Evolutionary conservation across 1,284 basidiomycete genomes (phyloP).

Genomic region (Ustilago lituana): DNA sequence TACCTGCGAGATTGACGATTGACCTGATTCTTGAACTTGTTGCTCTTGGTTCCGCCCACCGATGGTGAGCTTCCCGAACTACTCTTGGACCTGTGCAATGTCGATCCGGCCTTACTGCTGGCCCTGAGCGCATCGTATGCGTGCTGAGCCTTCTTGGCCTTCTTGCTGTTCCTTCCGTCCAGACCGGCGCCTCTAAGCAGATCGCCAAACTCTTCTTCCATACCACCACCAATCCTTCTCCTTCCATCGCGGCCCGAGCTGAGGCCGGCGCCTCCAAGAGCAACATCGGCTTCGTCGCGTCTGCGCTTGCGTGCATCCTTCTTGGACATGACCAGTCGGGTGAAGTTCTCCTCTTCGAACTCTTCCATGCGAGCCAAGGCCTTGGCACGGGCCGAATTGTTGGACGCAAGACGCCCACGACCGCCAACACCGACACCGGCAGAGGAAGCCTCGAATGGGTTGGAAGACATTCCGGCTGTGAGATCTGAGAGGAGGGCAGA

Average conservation of each 20-base stretch:
- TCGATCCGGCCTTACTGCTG: conserved; percentile 26
- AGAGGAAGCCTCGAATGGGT: conserved; percentile 62
- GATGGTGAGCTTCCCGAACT: not conserved
- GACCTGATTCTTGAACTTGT: conserved; percentile 44
- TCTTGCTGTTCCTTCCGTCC: conserved; percentile 46
- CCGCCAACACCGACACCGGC: conserved; percentile 59
- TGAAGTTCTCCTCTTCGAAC: conserved; percentile 97
- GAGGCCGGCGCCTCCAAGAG: conserved; percentile 74
- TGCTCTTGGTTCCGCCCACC: conserved; percentile 4
- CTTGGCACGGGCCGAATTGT: conserved; percentile 73
- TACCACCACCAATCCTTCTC: conserved; percentile 61
- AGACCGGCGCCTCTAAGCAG: conserved; percentile 52
- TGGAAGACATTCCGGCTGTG: conserved; percentile 60
- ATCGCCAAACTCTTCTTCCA: conserved; percentile 67
- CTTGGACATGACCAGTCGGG: conserved; percentile 89
- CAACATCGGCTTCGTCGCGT: conserved; percentile 89
- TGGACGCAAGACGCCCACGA: conserved; percentile 36
- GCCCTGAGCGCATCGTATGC: conserved; percentile 38
- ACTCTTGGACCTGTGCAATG: conserved; percentile 36
- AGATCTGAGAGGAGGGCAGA: conserved; percentile 62
- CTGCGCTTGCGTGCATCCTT: conserved; percentile 80
- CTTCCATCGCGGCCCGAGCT: conserved; percentile 47
- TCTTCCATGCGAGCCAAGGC: conserved; percentile 84
- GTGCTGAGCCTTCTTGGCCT: conserved; percentile 45
- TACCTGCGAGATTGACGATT: conserved; percentile 22